Conservation (phyloP, 176 grass and related monocot species). For the Coix lacrymajobi region DNA sequence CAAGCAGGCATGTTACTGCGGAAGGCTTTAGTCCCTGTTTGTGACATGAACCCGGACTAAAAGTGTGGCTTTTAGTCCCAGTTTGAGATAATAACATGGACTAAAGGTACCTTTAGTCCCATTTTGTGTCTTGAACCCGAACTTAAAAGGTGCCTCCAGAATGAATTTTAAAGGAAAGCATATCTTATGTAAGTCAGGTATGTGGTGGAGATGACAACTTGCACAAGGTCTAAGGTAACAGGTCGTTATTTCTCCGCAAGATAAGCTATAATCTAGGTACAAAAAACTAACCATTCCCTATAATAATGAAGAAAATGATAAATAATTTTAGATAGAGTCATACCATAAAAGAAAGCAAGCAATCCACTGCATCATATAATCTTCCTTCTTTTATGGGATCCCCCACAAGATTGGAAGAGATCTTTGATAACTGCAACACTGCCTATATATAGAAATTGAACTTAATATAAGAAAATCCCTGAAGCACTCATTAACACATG, state of each 20-base stretch:
- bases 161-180: too few relatives aligned
- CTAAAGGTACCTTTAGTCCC: too few relatives aligned
- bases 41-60: too few relatives aligned
- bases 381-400: not conserved
- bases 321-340: not conserved
- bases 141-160: too few relatives aligned
- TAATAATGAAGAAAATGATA: not conserved
- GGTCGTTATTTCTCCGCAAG: not conserved
- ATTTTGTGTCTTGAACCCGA: too few relatives aligned
- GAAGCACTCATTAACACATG: not conserved
- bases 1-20: too few relatives aligned
- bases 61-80: too few relatives aligned
- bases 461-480: not conserved
- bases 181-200: too few relatives aligned
- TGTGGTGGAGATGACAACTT: too few relatives aligned
- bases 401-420: not conserved
- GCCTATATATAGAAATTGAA: not conserved
- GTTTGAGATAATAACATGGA: too few relatives aligned
- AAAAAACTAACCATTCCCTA: not conserved
- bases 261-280: not conserved
- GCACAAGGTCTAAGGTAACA: too few relatives aligned
- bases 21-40: too few relatives aligned
- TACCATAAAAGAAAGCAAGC: not conserved
- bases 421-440: not conserved
- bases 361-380: not conserved